phyloP scores from a whole-genome alignment of 2,329 filamentous ascomycete genomes.

The Simplicillium aogashimaense region DNA sequence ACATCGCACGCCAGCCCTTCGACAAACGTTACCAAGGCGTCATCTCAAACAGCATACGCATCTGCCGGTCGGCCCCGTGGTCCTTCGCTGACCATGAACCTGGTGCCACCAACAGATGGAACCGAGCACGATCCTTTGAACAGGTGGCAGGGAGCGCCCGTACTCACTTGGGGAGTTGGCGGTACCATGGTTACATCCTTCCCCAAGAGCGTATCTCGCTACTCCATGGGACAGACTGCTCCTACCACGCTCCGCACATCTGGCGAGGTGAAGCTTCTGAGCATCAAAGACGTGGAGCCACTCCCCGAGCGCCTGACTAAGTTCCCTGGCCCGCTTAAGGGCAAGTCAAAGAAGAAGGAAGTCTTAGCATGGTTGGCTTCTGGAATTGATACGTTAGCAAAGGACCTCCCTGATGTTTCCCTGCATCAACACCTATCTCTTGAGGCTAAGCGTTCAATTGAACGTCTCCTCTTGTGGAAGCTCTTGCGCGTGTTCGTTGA shows the following conservation, averaged over 20 bases:
- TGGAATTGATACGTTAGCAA: slow-evolving; percentile 67
- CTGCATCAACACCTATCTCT: slow-evolving; percentile 42
- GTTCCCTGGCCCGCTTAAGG: slow-evolving; percentile 83
- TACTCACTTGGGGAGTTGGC: slow-evolving; percentile 82
- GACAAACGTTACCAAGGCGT: slow-evolving; percentile 16
- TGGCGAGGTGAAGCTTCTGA: slow-evolving; percentile 72
- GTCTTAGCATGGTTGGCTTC: slow-evolving; percentile 67
- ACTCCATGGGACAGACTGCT: slow-evolving; percentile 59
- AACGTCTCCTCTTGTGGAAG: slow-evolving; percentile 81
- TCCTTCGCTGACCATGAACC: slow-evolving; percentile 44
- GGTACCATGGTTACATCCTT: slow-evolving; percentile 77
- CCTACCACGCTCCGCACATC: slow-evolving; percentile 75
- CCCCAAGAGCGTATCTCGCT: slow-evolving; percentile 80
- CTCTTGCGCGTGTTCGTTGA: slow-evolving; percentile 74
- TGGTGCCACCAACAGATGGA: slow-evolving; percentile 54
- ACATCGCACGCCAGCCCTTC: slow-evolving; percentile 38
- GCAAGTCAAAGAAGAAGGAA: slow-evolving; percentile 95
- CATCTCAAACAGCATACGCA: slow-evolving; percentile 15
- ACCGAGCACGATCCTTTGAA: slow-evolving; percentile 68
- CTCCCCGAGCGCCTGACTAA: slow-evolving; percentile 62
- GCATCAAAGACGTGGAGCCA: slow-evolving; percentile 63
- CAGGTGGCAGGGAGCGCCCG: slow-evolving; percentile 82
- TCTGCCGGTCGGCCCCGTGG: slow-evolving; percentile 34
- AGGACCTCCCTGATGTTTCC: slow-evolving; percentile 36
- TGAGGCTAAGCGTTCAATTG: slow-evolving; percentile 62